Evolutionary conservation across 2,329 filamentous ascomycete species (phyloP), one percentile per base, ranked within the genome.

Genomic region (Scolecobasidium constrictum): DNA sequence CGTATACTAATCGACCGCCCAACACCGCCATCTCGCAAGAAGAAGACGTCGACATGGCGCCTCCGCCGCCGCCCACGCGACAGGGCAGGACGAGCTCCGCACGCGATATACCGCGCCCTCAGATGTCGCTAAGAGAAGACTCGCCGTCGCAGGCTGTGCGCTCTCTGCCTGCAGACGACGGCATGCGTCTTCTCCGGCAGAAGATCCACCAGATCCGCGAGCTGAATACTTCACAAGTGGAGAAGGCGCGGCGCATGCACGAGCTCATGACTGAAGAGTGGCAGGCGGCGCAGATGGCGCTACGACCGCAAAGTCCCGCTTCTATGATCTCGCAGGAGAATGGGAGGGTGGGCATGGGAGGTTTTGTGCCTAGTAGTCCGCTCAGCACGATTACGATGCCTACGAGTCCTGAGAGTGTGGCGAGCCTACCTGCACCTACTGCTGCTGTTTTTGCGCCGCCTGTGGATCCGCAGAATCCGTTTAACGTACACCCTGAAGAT

Each of bases 171-270:
- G 67, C 63, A 44, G 65, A 71, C 50, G 68, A 72, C 53, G 68
- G 68, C 48, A 71, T 72, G 67, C 59, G 59, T 16, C 33, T 36
- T 44, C 53, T 72, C 35, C 60, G 68, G 20, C 57, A 57, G 43
- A 62, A 67, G 53, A 63, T 72, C 50, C 68, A 70, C 38, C 56
- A 67, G 45, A 68, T 72, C 44, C 56, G 63, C 46, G 58, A 61
- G 36, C 49, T 70, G 43, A 15, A 23, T 1, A 52, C 65, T 9
- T 58, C 63, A 19, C 68, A 64, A 17, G 63, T 66, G 43, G 68
- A 71, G 48, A 69, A 69, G 49, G 68, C 68, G n/a, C 56, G 56
- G 45, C 55, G 62, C 50, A 67, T 72, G 56, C 68, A 72, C 49
- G 49, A 51, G 28, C 53, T 72, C 45, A 72, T 72, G 68, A 69